Conservation (phyloP, 495 filamentous ascomycete genomes). For the Annulohypoxylon moriforme region DNA sequence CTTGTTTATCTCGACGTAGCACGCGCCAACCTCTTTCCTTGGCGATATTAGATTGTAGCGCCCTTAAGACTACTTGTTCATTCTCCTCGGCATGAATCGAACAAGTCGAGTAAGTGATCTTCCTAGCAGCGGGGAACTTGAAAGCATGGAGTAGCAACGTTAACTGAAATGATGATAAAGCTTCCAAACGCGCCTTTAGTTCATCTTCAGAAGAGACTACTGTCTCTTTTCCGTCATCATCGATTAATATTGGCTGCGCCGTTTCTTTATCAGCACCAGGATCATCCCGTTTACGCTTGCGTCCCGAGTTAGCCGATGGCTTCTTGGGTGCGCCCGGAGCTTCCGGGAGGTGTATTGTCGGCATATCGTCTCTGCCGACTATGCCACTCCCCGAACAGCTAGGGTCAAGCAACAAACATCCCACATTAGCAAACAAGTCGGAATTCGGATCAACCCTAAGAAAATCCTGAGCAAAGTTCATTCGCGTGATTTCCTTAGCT, state of each 20-base stretch:
- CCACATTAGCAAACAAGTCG: conserved; percentile 67
- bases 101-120: conserved; percentile 92
- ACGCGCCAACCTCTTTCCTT: conserved; percentile 79
- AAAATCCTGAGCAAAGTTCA: conserved; percentile 82
- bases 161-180: conserved; percentile 81
- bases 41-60: conserved; percentile 74
- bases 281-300: conserved; percentile 55
- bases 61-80: conserved; percentile 79
- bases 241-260: conserved; percentile 53
- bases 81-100: conserved; percentile 89
- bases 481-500: conserved; percentile 68
- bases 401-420: conserved; percentile 85
- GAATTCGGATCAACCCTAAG: conserved; percentile 72
- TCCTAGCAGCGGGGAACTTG: conserved; percentile 77
- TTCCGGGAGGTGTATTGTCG: conserved; percentile 65
- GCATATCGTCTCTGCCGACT: conserved; percentile 82
- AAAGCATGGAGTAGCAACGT: conserved; percentile 84
- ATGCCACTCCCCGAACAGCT: conserved; percentile 96
- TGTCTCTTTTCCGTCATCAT: conserved; percentile 62
- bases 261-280: conserved; percentile 43
- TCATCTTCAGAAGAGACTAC: conserved; percentile 55
- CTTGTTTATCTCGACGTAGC: conserved; percentile 74
- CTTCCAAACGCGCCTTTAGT: conserved; percentile 68
- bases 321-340: conserved; percentile 53
- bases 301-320: conserved; percentile 37